Evolutionary conservation across 306 rosid genomes (phyloP).

Genomic region (Heteromeles arbutifolia): DNA sequence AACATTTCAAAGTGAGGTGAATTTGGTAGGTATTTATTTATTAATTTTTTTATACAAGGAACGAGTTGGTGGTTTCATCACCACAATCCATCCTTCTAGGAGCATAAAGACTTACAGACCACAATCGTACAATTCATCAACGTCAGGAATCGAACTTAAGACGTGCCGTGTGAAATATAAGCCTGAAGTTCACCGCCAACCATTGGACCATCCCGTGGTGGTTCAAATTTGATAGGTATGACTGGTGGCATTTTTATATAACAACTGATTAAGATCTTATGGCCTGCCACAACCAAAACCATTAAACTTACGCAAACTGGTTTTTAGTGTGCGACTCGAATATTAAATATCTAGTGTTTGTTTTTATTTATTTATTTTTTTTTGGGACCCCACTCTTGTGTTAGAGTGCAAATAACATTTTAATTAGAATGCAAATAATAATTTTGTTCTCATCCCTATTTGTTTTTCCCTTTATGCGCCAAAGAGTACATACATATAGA

Average conservation of each 20-base stretch:
- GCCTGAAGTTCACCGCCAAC: fast-evolving
- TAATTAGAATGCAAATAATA: background rate
- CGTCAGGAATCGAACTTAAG: too few species aligned
- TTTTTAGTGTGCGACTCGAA: background rate
- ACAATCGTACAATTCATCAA: too few species aligned
- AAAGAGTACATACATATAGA: background rate
- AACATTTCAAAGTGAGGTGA: background rate
- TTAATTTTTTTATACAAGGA: too few species aligned
- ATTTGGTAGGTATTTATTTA: background rate
- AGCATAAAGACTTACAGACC: too few species aligned
- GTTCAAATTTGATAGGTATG: background rate
- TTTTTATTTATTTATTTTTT: background rate
- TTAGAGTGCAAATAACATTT: background rate
- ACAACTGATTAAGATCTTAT: background rate
- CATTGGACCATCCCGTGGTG: too few species aligned
- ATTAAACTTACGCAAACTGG: background rate
- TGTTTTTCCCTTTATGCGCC: background rate
- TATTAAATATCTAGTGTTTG: background rate
- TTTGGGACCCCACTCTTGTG: background rate
- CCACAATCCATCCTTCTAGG: fast-evolving
- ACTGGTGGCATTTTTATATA: background rate
- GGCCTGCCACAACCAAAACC: background rate
- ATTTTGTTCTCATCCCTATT: too few species aligned
- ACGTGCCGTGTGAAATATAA: too few species aligned
- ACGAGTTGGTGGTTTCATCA: too few species aligned